Conservation (phyloP, 2,329 filamentous ascomycete species). For the Emericellopsis cladophorae region DNA sequence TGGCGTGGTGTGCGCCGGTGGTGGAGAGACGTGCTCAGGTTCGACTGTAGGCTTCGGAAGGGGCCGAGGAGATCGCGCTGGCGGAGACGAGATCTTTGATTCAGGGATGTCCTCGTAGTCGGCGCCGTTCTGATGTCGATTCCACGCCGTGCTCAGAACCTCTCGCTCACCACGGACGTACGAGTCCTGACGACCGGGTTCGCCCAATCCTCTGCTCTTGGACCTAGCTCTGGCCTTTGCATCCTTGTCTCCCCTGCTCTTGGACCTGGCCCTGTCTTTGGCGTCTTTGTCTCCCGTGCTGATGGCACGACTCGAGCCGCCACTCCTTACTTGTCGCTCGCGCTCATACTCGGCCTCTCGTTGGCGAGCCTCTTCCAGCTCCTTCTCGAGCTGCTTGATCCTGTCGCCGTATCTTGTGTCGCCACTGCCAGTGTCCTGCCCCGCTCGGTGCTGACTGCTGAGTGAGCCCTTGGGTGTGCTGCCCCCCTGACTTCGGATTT, state of each 20-base stretch:
- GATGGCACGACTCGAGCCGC: background rate
- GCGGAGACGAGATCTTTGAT: slow-evolving; percentile 8
- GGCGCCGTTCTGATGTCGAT: slow-evolving; percentile 24
- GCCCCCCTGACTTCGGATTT: slow-evolving; percentile 30
- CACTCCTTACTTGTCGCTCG: slow-evolving; percentile 36
- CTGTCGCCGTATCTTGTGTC: slow-evolving; percentile 46
- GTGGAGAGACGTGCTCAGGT: slow-evolving; percentile 4
- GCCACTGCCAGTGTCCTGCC: slow-evolving; percentile 46
- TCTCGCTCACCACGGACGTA: slow-evolving; percentile 55
- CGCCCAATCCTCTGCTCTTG: slow-evolving; percentile 22
- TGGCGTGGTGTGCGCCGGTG: slow-evolving; percentile 22
- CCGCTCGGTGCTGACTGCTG: slow-evolving; percentile 83
- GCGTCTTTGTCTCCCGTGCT: slow-evolving; percentile 1
- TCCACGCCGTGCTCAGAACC: slow-evolving; percentile 43
- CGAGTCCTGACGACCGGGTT: slow-evolving; percentile 41
- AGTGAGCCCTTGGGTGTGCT: slow-evolving; percentile 68
- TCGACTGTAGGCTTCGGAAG: slow-evolving; percentile 23
- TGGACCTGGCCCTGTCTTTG: slow-evolving; percentile 22
- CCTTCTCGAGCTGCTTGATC: slow-evolving; percentile 68
- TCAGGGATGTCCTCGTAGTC: slow-evolving; percentile 10
- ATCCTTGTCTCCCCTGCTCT: slow-evolving; percentile 16
- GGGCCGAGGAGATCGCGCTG: slow-evolving; percentile 22
- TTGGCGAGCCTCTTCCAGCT: slow-evolving; percentile 50
- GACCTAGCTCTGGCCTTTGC: slow-evolving; percentile 22
- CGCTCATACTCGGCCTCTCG: slow-evolving; percentile 51